Conservation (phyloP, 139 green algal genomes). For the Coelastrella sp. region DNA sequence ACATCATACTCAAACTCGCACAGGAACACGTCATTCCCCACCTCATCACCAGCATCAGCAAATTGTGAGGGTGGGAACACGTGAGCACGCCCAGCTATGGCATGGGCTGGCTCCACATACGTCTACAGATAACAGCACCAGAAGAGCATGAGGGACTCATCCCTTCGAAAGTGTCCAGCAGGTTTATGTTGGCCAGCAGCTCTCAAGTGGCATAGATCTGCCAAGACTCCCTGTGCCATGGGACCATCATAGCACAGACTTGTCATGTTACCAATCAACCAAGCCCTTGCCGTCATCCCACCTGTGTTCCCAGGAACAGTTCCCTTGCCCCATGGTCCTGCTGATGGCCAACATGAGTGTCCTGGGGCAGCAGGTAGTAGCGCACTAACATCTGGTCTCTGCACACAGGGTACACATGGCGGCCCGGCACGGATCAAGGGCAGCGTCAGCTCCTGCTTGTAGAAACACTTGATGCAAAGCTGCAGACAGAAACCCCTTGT, state of each 20-base stretch:
- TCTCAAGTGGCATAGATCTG: too few species aligned
- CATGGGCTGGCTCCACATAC: constrained; percentile 19
- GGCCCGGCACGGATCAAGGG: not conserved
- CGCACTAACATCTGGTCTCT: constrained; percentile 52
- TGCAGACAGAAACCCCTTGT: not conserved
- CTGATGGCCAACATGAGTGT: constrained; percentile 87
- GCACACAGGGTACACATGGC: constrained; percentile 1
- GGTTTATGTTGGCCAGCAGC: too few species aligned
- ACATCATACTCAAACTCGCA: constrained; percentile 85
- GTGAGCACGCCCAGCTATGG: constrained; percentile 43
- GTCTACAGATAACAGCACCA: constrained; percentile 18
- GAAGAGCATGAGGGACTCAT: not conserved
- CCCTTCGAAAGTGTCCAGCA: too few species aligned
- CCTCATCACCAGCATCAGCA: not conserved
- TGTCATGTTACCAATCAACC: too few species aligned
- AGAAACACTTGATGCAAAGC: not conserved
- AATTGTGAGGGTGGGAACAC: constrained; percentile 57
- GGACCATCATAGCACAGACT: too few species aligned
- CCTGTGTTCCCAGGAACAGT: constrained; percentile 44
- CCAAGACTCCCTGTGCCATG: too few species aligned
- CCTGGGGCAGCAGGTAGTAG: constrained; percentile 89
- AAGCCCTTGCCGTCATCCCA: not conserved
- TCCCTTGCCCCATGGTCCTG: constrained; percentile 32
- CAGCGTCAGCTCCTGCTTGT: not conserved
- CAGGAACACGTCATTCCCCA: constrained; percentile 87